Base-by-base conservation (phyloP, 768 basidiomycete genomes). In the Chalciporus chontae region DNA sequence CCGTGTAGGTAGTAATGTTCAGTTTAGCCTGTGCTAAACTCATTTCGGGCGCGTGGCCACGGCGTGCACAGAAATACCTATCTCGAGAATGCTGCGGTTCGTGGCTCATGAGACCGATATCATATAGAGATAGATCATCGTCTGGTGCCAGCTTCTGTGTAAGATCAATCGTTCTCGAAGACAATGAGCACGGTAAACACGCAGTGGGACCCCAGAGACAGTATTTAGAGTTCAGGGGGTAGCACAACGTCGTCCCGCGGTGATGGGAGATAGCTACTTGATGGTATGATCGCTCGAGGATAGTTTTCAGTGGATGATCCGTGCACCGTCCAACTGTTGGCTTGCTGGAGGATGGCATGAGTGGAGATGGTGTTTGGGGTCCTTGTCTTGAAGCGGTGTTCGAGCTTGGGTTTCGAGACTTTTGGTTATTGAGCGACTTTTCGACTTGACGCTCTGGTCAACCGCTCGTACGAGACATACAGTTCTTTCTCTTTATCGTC, bases 211-310 rank as follows among this genome's bases (percentile, higher is more conserved):
- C 66, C 67, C 66, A 39, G 53, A 38, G 45, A 53, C 54, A 48
- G 32, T 23, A 67, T 67, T 65, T 55, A 61, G 65, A 67, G 63
- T 65, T 65, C 63, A 63, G 13, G 45, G 56, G 56, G 50, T 29
- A 9, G 10, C 47, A 49, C 40, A 21, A 51, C 18, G 15, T 40
- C 26, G 40, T 38, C 31, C 29, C 31, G 37, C 45, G 43, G 40
- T n/a, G 54, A 47, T 24, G 26, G 7, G 26, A 26, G 21, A 21
- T 21, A 21, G 21, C 7, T 26, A 8, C 26, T 26, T 3, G 7
- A 7, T 6, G 7, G 26, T 26, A 26, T 26, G 26, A 5, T 26
- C 7, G 26, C 5, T 26, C 8, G 26, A 26, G 31, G 31, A 31
- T 31, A 10, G 31, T 31, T 31, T 14, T 11, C 34, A 36, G 5